These are phyloP conservation scores for Oryza punctata DNA, from an alignment of 176 grass and related monocot genomes.

Conservation along the genomic window DNA sequence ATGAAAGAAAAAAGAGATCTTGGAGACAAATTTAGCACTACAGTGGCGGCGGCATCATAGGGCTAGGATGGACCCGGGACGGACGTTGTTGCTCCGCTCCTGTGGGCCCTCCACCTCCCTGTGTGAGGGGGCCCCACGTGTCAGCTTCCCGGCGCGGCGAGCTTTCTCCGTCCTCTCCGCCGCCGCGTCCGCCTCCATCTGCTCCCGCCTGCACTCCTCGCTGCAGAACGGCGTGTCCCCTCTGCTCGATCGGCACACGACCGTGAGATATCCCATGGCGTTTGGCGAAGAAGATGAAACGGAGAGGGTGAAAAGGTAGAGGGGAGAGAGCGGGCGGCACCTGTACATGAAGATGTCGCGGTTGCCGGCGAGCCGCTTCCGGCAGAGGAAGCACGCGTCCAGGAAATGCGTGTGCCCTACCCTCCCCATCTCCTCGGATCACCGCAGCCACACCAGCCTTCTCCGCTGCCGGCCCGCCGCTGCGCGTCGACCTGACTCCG, in stretches of 20 bases:
- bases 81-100: constrained; percentile 11
- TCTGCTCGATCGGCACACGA: constrained; percentile 18
- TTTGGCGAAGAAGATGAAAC: no score
- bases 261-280: neutral
- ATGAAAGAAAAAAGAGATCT: no score
- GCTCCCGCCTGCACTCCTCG: constrained; percentile 43
- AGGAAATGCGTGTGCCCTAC: constrained; percentile 48
- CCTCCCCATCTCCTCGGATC: neutral
- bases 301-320: neutral
- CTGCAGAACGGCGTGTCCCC: constrained; percentile 50
- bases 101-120: constrained; percentile 23
- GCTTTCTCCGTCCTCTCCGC: constrained; percentile 25
- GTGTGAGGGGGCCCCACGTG: neutral
- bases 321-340: neutral
- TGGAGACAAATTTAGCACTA: neutral
- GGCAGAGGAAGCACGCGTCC: constrained; percentile 73
- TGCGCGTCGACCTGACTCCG: neutral
- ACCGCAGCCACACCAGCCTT: neutral
- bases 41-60: neutral
- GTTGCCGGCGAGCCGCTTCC: constrained; percentile 54
- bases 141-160: neutral
- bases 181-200: constrained; percentile 50
- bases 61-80: constrained; percentile 23
- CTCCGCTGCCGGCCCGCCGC: neutral
- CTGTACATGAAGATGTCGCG: constrained; percentile 94